These are phyloP conservation scores for Solanum bulbocastanum DNA, from an alignment of 257 asterid species.

Conservation along the genomic window DNA sequence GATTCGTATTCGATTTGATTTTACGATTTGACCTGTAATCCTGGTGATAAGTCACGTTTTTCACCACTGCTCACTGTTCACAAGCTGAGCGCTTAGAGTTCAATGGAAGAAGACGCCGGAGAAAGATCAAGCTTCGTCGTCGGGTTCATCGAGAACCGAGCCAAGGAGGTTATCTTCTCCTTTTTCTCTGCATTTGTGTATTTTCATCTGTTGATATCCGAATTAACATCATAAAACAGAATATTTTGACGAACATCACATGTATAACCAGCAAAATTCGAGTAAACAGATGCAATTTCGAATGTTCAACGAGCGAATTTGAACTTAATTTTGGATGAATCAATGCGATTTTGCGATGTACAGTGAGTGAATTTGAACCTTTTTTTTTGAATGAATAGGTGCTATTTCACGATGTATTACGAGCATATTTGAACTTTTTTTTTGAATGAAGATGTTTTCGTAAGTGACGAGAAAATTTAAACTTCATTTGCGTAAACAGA, in stretches of 20 bases:
- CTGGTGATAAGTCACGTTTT: background rate
- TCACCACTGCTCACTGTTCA: background rate
- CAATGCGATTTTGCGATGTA: background rate
- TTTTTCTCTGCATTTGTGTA: background rate
- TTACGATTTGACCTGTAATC: too few species aligned
- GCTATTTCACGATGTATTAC: background rate
- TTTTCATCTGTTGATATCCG: background rate
- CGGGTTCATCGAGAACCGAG: slow-evolving; percentile 83
- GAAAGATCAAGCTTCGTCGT: slow-evolving; percentile 79
- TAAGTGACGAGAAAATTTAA: background rate
- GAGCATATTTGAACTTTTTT: background rate
- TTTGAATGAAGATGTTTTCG: background rate
- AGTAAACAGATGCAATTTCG: background rate
- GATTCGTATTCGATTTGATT: too few species aligned
- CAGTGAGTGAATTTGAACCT: background rate
- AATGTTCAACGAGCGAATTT: background rate
- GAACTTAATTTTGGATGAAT: background rate
- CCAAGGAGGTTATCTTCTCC: slow-evolving; percentile 62
- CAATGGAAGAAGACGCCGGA: slow-evolving; percentile 71
- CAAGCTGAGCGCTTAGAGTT: background rate
- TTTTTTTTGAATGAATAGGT: background rate
- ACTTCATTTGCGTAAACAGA: background rate
- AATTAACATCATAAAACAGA: background rate
- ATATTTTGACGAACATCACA: background rate
- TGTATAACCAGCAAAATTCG: background rate